Base-by-base conservation (phyloP, 768 basidiomycete species). In the Calvatia gigantea region DNA sequence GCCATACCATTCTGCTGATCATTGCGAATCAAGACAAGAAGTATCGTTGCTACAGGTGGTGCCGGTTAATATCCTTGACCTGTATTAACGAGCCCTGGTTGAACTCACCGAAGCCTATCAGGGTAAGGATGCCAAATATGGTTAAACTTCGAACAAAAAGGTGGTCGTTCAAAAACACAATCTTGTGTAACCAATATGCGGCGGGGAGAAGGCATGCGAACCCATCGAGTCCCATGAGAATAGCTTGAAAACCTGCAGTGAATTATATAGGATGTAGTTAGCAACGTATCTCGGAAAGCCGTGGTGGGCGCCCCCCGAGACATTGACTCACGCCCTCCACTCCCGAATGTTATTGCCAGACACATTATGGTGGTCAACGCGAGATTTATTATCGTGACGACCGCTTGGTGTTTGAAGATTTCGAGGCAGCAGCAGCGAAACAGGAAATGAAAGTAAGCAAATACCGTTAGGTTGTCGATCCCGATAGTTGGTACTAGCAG, bases 121-220 rank as follows among this genome's bases (percentile, higher is more conserved):
- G 43, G 43, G 52, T 25, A 15, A 54, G 52, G n/a, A 45, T 19
- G 1, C 52, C 52, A 25, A 54, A 54, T 6, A 27, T 43, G 17
- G 33, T n/a, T 9, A 37, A 14, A 25, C 32, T 45, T 25, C 52
- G 52, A 17, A 45, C 33, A 23, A 35, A 45, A 15, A 38, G 32
- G 31, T 44, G 29, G 23, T 46, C 32, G 25, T 39, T 44, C 14
- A 35, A 11, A 23, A 37, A 54, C 5, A 54, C 33, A 35, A 46
- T 45, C 37, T 45, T 54, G 35, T 54, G 52, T 5, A 45, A 38
- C 52, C 42, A 55, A 27, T 47, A 55, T 47, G 54, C 54, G n/a
- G 45, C 45, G 14, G 54, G 54, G 44, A 55, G 45, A n/a, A 47
- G 35, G 11, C 32, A 55, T 38, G 54, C 44, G n/a, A 47, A 47